These are phyloP conservation scores for Blakeslea trispora DNA, from an alignment of 371 early-diverging fungal species.

Conservation along the genomic window DNA sequence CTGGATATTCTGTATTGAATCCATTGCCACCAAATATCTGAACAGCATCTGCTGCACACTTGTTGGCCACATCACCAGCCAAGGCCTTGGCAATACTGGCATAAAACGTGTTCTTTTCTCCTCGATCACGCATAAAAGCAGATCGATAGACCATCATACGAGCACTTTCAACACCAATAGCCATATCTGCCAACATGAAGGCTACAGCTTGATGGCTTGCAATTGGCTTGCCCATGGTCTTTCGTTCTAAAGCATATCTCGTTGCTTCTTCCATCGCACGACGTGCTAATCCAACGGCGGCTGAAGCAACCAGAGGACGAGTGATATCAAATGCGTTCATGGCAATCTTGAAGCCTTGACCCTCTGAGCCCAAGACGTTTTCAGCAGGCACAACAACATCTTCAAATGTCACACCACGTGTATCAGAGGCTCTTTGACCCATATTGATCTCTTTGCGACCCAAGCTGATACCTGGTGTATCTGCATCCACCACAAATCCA, in stretches of 20 bases:
- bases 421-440: slow-evolving; percentile 95
- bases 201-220: slow-evolving; percentile 91
- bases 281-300: slow-evolving; percentile 90
- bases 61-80: slow-evolving; percentile 95
- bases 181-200: slow-evolving; percentile 98
- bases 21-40: slow-evolving; percentile 98
- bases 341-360: slow-evolving; percentile 94
- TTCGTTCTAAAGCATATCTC: slow-evolving; percentile 87
- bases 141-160: slow-evolving; percentile 85
- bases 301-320: slow-evolving; percentile 90
- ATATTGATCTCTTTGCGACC: slow-evolving; percentile 98
- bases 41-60: slow-evolving; percentile 93
- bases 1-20: slow-evolving; percentile 85
- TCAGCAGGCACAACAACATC: slow-evolving; percentile 93
- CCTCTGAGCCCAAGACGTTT: slow-evolving; percentile 73
- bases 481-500: slow-evolving; percentile 94
- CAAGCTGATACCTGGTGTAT: slow-evolving; percentile 84
- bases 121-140: slow-evolving; percentile 86
- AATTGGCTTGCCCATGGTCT: slow-evolving; percentile 94
- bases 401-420: slow-evolving; percentile 94
- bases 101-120: slow-evolving; percentile 88
- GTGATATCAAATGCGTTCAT: slow-evolving; percentile 98
- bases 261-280: slow-evolving; percentile 95
- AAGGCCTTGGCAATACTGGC: slow-evolving; percentile 94
- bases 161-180: slow-evolving; percentile 85